Conservation (phyloP, 495 filamentous ascomycete genomes). For the Staphylotrichum longicolle region DNA sequence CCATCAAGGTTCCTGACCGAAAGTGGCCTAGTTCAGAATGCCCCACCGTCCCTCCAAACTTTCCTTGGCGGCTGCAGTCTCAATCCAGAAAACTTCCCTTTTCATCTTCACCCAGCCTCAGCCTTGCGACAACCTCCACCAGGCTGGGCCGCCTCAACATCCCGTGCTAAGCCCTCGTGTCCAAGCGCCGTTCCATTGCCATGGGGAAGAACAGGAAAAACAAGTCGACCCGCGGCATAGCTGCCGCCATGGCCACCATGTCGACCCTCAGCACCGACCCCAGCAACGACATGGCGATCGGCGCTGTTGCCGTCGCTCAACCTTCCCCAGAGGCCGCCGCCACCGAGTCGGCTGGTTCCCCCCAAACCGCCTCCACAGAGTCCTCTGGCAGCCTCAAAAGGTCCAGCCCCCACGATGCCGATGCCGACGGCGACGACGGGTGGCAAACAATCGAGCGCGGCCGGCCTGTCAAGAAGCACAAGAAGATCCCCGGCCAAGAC, state of each 20-base stretch:
- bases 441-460: slow-evolving; percentile 53
- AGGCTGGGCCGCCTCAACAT: too few species aligned
- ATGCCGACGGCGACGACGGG: slow-evolving; percentile 40
- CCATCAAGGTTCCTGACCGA: slow-evolving; percentile 5
- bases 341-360: slow-evolving; percentile 15
- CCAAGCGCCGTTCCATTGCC: neutral
- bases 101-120: too few species aligned
- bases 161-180: too few species aligned
- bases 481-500: slow-evolving; percentile 54
- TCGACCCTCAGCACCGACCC: slow-evolving; percentile 10
- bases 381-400: slow-evolving; percentile 40
- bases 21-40: neutral
- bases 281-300: neutral
- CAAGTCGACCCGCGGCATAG: slow-evolving; percentile 16
- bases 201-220: slow-evolving; percentile 36
- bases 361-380: slow-evolving; percentile 21
- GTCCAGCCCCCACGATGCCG: slow-evolving; percentile 41
- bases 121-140: too few species aligned
- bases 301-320: neutral
- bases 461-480: slow-evolving; percentile 51
- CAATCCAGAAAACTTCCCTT: too few species aligned
- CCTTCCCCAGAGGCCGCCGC: neutral
- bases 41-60: neutral
- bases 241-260: slow-evolving; percentile 16
- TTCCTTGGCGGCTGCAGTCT: neutral